Evolutionary conservation across 139 green algal genomes (phyloP), one percentile per base, ranked within the genome.

Genomic region (Asterochloris sp.): DNA sequence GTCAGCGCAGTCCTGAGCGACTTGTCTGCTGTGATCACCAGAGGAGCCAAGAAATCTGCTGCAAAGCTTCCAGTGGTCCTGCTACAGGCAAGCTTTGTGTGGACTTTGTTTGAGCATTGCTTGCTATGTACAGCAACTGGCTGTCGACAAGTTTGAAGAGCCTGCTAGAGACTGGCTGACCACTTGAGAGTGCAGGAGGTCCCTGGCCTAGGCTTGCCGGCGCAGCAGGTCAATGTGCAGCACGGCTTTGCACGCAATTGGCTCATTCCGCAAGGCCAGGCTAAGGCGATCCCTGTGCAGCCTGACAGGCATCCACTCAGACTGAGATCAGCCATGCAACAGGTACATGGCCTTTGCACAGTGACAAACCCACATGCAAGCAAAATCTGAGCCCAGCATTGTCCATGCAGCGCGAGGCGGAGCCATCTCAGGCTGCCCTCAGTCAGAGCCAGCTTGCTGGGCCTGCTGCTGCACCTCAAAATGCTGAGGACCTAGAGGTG

Each of bases 221-320:
- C 60, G 23, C 76, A 80, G 76, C 76, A 80, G 11, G 60, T 82
- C 23, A 63, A 11, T 23, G 78, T 75, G 8, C 27, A n/a, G 13
- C 82, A 80, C 66, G 74, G 76, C 29, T 69, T 66, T 67, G 82
- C 82, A 67, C 77, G 78, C 24, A 82, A 82, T 0, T 82, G 16
- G 23, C 78, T 82, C 12, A 62, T 73, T 19, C 78, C 78, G 0
- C 78, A 66, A 9, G 12, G 24, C 12, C 62, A 62, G 11, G 78
- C 78, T 26, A 21, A 23, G 17, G 61, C 78, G 17, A 15, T 73
- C 19, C 62, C 78, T 61, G 38, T 19, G 13, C 68, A 73, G 63
- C 78, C 62, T 15, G 63, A 74, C 78, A 82, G 78, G 78, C 78
- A 62, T 13, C 28, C 27, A 12, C n/a, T 38, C 1, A 21, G 24